These are phyloP conservation scores for Fraxinus nigra DNA, from an alignment of 305 asterid genomes.

Conservation along the genomic window DNA sequence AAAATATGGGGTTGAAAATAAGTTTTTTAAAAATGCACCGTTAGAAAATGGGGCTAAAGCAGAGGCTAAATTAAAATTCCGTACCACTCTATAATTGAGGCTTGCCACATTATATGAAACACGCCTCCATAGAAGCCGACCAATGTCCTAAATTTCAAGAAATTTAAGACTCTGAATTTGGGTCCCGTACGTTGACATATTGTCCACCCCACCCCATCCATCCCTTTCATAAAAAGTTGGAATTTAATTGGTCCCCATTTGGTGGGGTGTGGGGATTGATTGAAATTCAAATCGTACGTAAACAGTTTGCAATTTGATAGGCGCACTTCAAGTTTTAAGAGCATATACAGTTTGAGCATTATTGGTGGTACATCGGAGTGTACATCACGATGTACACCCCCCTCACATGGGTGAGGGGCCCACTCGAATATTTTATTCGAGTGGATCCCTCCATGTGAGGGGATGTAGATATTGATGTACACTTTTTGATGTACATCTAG, in stretches of 20 bases:
- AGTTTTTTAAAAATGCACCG: too few relatives aligned
- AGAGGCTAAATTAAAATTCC: not conserved
- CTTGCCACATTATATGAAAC: conserved; percentile 16
- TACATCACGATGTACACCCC: too few relatives aligned
- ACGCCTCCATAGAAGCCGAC: conserved; percentile 5
- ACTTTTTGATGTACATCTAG: too few relatives aligned
- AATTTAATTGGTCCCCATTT: not conserved
- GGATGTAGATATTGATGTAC: too few relatives aligned
- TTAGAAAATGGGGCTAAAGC: too few relatives aligned
- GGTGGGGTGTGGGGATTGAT: not conserved
- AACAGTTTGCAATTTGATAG: not conserved
- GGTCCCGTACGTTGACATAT: conserved; percentile 2
- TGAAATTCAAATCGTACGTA: not conserved
- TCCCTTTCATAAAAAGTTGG: not conserved
- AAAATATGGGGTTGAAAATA: too few relatives aligned
- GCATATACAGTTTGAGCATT: not conserved
- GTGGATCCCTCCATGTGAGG: too few relatives aligned
- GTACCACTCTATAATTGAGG: not conserved
- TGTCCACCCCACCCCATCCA: conserved; percentile 16
- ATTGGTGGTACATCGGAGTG: too few relatives aligned
- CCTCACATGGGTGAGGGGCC: too few relatives aligned
- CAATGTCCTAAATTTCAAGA: conserved; percentile 4
- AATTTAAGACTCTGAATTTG: not conserved
- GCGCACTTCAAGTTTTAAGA: not conserved
- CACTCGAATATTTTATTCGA: too few relatives aligned